These are phyloP conservation scores for Colletotrichum sp. DNA, from an alignment of 2,329 filamentous ascomycete species.

Conservation along the genomic window DNA sequence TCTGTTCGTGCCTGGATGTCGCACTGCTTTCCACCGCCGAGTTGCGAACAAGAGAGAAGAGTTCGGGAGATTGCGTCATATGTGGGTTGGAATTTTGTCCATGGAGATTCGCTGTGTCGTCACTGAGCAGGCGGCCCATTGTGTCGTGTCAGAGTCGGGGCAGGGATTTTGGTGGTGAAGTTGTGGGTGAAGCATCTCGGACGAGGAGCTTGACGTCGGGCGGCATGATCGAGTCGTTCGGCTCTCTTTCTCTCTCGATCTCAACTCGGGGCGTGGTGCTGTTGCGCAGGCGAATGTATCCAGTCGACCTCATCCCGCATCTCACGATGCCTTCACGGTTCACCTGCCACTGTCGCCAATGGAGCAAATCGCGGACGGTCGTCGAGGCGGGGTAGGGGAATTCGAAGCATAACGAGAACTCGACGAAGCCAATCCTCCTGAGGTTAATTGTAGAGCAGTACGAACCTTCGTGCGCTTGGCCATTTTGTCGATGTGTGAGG, in stretches of 20 bases:
- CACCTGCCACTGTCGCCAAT: slow-evolving; percentile 2
- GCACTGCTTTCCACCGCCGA: not conserved
- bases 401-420: not conserved
- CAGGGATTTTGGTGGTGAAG: not conserved
- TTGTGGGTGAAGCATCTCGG: not conserved
- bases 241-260: slow-evolving; percentile 4
- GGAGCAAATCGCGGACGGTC: not conserved
- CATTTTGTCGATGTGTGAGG: slow-evolving; percentile 68
- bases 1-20: not conserved
- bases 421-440: slow-evolving; percentile 8
- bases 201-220: not conserved
- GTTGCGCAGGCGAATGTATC: not conserved
- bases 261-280: not conserved
- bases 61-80: not conserved
- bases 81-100: not conserved
- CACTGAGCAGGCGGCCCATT: not conserved
- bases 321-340: not conserved
- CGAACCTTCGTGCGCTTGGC: slow-evolving; percentile 80
- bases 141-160: not conserved
- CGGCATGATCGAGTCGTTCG: not conserved
- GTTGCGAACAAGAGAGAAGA: not conserved
- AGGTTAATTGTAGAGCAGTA: slow-evolving; percentile 1
- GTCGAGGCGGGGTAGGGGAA: not conserved
- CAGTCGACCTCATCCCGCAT: not conserved
- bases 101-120: not conserved